These are phyloP conservation scores for Colletotrichum lindemuthianum DNA, from an alignment of 2,329 filamentous ascomycete species.

Conservation along the genomic window DNA sequence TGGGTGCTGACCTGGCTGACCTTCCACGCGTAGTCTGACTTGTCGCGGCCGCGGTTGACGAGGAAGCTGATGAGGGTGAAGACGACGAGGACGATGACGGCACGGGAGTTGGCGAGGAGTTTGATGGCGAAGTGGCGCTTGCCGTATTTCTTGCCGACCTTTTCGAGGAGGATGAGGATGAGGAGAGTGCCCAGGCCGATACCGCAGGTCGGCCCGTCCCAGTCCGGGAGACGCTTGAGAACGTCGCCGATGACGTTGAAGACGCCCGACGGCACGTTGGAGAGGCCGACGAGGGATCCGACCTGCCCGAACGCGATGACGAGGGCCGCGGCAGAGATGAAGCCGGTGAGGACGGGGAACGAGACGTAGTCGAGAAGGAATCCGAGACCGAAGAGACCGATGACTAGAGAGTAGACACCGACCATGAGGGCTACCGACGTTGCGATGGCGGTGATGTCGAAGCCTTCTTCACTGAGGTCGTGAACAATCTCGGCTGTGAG, in stretches of 20 bases:
- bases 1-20: conserved; percentile 67
- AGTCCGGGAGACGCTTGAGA: conserved; percentile 42
- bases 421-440: conserved; percentile 72
- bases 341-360: conserved; percentile 70
- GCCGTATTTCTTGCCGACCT: conserved; percentile 70
- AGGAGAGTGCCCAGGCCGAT: conserved; percentile 69
- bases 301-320: conserved; percentile 73
- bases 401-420: conserved; percentile 66
- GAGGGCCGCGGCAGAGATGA: conserved; percentile 73
- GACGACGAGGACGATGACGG: conserved; percentile 68
- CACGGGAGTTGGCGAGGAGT: conserved; percentile 68
- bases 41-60: conserved; percentile 64
- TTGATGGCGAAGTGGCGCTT: conserved; percentile 66
- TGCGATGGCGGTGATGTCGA: conserved; percentile 58
- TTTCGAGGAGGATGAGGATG: conserved; percentile 65
- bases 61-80: conserved; percentile 73
- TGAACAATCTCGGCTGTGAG: conserved; percentile 70
- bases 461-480: conserved; percentile 55
- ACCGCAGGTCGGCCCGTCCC: conserved; percentile 71
- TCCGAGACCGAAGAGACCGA: conserved; percentile 71
- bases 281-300: conserved; percentile 66
- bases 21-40: conserved; percentile 63
- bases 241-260: conserved; percentile 31
- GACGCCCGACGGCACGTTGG: conserved; percentile 38
- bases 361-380: conserved; percentile 76